Evolutionary conservation across 2,329 filamentous ascomycete genomes (phyloP), one percentile per base, ranked within the genome.

Genomic region (Ophioceras dolichostomum): DNA sequence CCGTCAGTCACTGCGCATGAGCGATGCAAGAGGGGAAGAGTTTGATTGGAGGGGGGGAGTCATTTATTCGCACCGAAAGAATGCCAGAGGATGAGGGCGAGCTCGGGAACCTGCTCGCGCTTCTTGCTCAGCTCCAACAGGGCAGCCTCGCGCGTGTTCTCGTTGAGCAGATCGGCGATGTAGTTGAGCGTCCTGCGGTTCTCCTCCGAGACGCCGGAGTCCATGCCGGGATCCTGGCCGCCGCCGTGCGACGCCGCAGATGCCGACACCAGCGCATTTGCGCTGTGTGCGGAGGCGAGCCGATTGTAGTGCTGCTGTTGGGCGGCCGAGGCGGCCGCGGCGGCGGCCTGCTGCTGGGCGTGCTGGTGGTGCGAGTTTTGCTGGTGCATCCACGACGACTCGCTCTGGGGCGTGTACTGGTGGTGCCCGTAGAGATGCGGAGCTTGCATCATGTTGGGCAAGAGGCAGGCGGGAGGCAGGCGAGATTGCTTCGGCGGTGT

Each of bases 51-150:
- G 20, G 8, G 16, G 4, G 12, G 13, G 24, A 2, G n/a, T 10
- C 24, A 27, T 27, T 27, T 27, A 9, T n/a, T 60, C 76, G 46
- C 74, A 94, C 89, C 91, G 54, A 95, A 96, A 4, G 89, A 96
- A 60, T 98, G 91, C 91, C 91, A 98, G 43, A 98, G 68, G 43
- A 98, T 94, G 50, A 98, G 67, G 33, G 91, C 91, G 41, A 98
- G 68, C 64, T 98, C 91, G 1, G 91, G 89, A 13, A 98, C 91
- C 61, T 96, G 91, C 62, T 98, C 91, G 40, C 91, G 72, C 73
- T 98, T 98, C 70, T 98, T 98, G 65, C 89, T 96, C 36, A 98
- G 71, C 60, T 98, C 91, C 53, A 98, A 71, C 38, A 98, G 70
- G 35, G 91, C 91, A 4, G 85, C 80, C 65, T 96, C 91, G 44